Evolutionary conservation across 2,329 filamentous ascomycete species (phyloP), one percentile per base, ranked within the genome.

Genomic region (Curvularia lunata): DNA sequence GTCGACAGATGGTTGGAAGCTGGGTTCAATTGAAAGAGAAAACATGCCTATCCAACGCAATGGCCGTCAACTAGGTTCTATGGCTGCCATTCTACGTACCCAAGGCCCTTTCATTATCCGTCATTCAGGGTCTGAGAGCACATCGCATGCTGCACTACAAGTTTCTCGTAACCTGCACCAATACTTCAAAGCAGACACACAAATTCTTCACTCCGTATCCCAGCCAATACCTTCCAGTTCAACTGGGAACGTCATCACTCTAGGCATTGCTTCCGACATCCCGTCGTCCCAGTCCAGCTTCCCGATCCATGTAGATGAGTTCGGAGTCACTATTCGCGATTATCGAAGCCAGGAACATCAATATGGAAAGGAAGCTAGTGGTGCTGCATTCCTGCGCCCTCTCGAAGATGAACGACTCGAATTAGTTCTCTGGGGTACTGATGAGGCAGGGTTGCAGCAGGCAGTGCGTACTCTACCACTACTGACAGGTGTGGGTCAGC

Each of bases 131-230:
- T 54, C 66, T 13, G 40, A 63, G n/a, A 58, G 73, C 13, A 71
- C 69, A 7, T 68, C 65, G 10, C 63, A 71, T 19, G 64, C 82
- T 41, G 83, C 84, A 1, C 65, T 85, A 4, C 84, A 86, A 61
- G 78, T 85, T 40, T 83, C 84, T 25, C 81, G 83, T 30, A 86
- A 86, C 63, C 73, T 87, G 3, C 78, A 82, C 58, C 84, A 86
- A 65, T 87, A 87, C 65, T 85, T 84, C 69, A 79, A 75, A 48
- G 84, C 84, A 18, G 84, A 86, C 63, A 75, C 81, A 1, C 63
- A 74, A 7, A 79, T 85, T 48, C 50, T 72, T 6, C 51, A 59
- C 1, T 54, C 54, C 1, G 16, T n/a, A 1, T 37, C 49, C 4
- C 42, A 50, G 13, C 16, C 18, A 9, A 40, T 41, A 1, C 38